Evolutionary conservation across 2,329 filamentous ascomycete genomes (phyloP), one percentile per base, ranked within the genome.

Genomic region (Aciculosporium take): DNA sequence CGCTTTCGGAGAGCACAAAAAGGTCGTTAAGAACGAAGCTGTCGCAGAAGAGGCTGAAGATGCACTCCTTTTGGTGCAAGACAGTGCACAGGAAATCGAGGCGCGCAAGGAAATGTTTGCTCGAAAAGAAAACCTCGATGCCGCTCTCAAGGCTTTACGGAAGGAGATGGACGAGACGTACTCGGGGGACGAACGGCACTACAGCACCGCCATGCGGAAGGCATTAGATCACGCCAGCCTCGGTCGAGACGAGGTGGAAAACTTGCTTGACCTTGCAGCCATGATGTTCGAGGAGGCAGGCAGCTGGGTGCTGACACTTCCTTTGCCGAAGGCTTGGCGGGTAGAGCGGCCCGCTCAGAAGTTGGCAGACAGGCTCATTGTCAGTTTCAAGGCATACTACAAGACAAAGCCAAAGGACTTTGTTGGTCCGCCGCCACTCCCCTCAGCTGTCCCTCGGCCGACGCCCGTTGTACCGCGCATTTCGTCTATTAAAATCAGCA

Each of bases 41-140:
- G 51, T 55, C 5, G 49, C 53, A 20, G 59, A 63, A 21, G 62
- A 62, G 21, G 58, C 52, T 27, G 60, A 61, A 12, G 56, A 59
- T 7, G 15, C 38, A 23, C 51, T 66, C 7, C 48, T 66, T n/a
- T 56, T 67, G 24, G 57, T 67, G 2, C 63, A 66, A 45, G 62
- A 65, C 18, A 63, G 58, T 48, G 60, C 57, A 2, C 53, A 63
- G 40, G 63, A 72, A 50, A 75, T 76, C 9, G 76, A 73, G 50
- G 79, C 78, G 34, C 55, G 63, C 24, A 72, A 71, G 42, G 72
- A 77, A 53, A 74, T 76, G 64, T 79, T 78, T 57, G 72, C 75
- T 44, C 74, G 75, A 48, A 76, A 77, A 49, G 70, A 74, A 51
- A 79, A 85, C 52, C 61, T 76, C 18, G 68, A 73, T 39, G 66